A percentile compares a stretch with the other conserved stretches of the same genome.
Conservation (phyloP, 2,329 filamentous ascomycete species). For the Nemania serpens region DNA sequence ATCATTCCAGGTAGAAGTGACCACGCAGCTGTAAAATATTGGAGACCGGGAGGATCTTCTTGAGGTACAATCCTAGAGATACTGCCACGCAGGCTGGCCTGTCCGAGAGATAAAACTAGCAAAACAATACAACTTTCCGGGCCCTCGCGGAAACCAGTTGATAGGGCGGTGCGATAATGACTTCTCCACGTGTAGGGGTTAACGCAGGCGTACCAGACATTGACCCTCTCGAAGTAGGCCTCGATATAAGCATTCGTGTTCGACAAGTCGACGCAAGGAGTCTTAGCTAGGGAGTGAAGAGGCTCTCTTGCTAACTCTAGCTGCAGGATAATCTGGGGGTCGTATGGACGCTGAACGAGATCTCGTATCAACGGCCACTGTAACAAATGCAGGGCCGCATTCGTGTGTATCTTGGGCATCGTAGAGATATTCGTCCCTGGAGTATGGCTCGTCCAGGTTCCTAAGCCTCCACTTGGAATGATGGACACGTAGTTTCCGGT, state of each 20-base stretch:
- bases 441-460: conserved; percentile 68
- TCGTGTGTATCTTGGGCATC: conserved; percentile 85
- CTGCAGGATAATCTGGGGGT: conserved; percentile 80
- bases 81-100: conserved; percentile 75
- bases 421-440: conserved; percentile 72
- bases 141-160: conserved; percentile 76
- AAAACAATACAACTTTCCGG: conserved; percentile 83
- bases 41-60: conserved; percentile 74
- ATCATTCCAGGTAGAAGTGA: conserved; percentile 76
- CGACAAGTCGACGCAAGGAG: conserved; percentile 70
- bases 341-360: conserved; percentile 75
- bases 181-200: conserved; percentile 80
- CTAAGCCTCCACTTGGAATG: conserved; percentile 68
- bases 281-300: conserved; percentile 68
- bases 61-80: conserved; percentile 72
- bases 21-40: conserved; percentile 84
- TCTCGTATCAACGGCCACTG: conserved; percentile 83
- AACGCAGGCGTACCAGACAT: conserved; percentile 84
- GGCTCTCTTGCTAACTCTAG: conserved; percentile 80
- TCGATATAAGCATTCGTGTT: conserved; percentile 77
- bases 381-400: conserved; percentile 75
- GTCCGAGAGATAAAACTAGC: conserved; percentile 75
- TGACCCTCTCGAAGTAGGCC: conserved; percentile 80
- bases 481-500: conserved; percentile 55
- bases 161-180: conserved; percentile 75